These are phyloP conservation scores for Mercurialis annua DNA, from an alignment of 345 rosid genomes.

Conservation along the genomic window DNA sequence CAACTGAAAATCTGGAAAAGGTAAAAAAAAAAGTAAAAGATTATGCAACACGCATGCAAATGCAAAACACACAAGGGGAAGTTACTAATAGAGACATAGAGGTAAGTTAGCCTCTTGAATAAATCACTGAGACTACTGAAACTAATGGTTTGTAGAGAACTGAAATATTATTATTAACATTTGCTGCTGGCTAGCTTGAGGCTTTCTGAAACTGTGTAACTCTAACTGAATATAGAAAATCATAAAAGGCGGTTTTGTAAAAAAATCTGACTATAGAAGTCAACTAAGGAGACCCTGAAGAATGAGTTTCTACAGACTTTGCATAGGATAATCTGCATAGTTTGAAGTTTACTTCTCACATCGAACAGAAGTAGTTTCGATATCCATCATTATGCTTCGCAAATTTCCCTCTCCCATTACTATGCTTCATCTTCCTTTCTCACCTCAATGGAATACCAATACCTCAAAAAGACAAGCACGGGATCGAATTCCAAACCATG, in stretches of 20 bases:
- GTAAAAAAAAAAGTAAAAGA: too few species aligned
- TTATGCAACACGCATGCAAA: not conserved
- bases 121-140: not conserved
- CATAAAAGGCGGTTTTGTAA: not conserved
- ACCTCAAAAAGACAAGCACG: not conserved
- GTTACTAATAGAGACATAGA: not conserved
- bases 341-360: not conserved
- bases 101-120: not conserved
- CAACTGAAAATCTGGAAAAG: not conserved
- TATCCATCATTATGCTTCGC: not conserved
- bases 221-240: not conserved
- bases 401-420: not conserved
- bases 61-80: not conserved
- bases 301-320: not conserved
- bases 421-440: not conserved
- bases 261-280: not conserved
- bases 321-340: not conserved
- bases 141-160: not conserved
- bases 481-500: not conserved
- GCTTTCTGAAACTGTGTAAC: not conserved
- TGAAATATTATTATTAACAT: too few species aligned
- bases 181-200: not conserved
- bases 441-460: not conserved
- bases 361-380: not conserved
- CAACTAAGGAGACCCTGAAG: not conserved